Percentiles rank a stretch among this genome's conserved stretches.
phyloP scores from a whole-genome alignment of 495 filamentous ascomycete genomes.

The Articulospora tetracladia region DNA sequence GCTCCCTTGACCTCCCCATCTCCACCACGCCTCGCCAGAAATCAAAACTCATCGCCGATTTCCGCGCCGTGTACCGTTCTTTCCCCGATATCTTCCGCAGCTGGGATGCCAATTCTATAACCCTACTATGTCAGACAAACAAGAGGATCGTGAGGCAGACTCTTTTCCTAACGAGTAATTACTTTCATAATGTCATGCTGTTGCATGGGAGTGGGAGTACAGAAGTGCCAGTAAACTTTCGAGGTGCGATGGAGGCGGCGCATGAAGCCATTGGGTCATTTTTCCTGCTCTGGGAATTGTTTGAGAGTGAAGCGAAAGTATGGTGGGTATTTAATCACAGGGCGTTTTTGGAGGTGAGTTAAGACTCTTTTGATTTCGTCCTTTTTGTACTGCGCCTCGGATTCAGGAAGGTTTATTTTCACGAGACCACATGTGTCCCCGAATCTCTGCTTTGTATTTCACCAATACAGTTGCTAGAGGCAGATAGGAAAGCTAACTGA shows the following conservation, averaged over 20 bases:
- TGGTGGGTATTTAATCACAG: conserved; percentile 79
- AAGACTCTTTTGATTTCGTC: not conserved
- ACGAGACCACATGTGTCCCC: too few species aligned
- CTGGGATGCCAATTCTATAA: conserved; percentile 51
- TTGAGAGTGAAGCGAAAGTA: conserved; percentile 61
- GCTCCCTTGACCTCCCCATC: conserved; percentile 62
- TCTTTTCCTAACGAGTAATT: conserved; percentile 65
- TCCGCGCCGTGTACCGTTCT: conserved; percentile 55
- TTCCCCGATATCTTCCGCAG: conserved; percentile 61
- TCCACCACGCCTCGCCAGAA: conserved; percentile 54
- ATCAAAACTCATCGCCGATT: conserved; percentile 55
- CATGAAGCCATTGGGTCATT: conserved; percentile 50
- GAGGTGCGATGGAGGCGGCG: conserved; percentile 64
- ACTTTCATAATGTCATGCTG: conserved; percentile 72
- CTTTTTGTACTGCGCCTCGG: too few species aligned
- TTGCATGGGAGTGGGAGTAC: conserved; percentile 58
- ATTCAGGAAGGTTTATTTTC: too few species aligned
- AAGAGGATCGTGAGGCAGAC: conserved; percentile 62
- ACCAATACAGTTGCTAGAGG: conserved; percentile 26
- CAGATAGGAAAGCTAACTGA: conserved; percentile 6
- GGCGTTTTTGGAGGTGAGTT: conserved; percentile 54
- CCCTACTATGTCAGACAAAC: conserved; percentile 43
- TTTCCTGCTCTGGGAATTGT: conserved; percentile 59
- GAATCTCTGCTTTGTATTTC: not conserved
- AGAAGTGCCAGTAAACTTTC: conserved; percentile 57